Base-by-base conservation (phyloP, 2,329 filamentous ascomycete genomes). In the Colletotrichum sp. region DNA sequence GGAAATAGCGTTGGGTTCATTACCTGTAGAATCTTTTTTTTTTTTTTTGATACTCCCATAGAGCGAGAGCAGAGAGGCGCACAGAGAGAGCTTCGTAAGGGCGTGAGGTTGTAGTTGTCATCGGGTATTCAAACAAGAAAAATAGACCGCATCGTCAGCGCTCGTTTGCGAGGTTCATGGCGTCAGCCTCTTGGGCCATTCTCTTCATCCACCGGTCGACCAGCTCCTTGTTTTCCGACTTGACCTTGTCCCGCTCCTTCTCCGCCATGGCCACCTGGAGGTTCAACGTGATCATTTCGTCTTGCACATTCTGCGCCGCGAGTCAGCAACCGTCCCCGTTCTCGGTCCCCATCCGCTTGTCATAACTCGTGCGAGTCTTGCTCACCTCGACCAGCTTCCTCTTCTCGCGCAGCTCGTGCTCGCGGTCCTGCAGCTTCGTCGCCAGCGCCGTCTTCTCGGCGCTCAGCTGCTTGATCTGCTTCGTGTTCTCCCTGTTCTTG, bases 121-220 rank as follows among this genome's bases (percentile, higher is more conserved):
- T 4, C 55, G 60, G 60, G n/a, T 64, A 64, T 26, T 13, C 7
- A 39, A 10, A 39, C 60, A 24, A 64, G 55, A 59, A 24, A 28
- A 66, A 74, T 71, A 67, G 71, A 74, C 39, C 57, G 67, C 55
- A 57, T 61, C 43, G 26, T 77, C 75, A 77, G 34, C 68, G 86
- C 78, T 92, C 90, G 81, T 91, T 92, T 76, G 90, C 88, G 67
- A 88, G 84, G 81, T 99, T 99, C 93, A 98, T 96, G 77, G 92
- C 93, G 72, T 97, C 94, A 13, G 95, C 96, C 86, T 98, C 96
- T 82, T 93, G 91, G 6, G 93, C 94, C 91, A 97, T 97, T 78
- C 94, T 90, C 82, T 92, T 92, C 94, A 99, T 96, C 95, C 96
- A 99, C 71, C 97, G 90, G 83, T 96, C 94, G 69, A 98, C 93